A percentile compares a stretch with the other conserved stretches of the same genome.
phyloP scores from a whole-genome alignment of 345 rosid species.

The Brassica incana region DNA sequence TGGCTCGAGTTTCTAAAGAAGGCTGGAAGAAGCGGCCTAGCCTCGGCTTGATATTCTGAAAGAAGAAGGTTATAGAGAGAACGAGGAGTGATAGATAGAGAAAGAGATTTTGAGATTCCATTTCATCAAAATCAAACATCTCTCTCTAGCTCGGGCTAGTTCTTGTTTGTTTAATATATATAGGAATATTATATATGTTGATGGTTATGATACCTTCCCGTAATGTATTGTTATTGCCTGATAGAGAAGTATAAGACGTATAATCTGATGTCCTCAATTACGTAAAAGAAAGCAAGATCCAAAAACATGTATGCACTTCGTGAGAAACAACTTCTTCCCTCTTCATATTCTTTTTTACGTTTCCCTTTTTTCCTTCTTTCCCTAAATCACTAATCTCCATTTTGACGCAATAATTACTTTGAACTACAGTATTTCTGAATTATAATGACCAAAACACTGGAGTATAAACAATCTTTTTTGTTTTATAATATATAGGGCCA shows the following conservation, averaged over 20 bases:
- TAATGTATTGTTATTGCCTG: no score
- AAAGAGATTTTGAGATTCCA: conserved; percentile 32
- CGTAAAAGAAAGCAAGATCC: conserved; percentile 32
- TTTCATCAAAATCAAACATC: conserved; percentile 23
- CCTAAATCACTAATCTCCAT: conserved; percentile 1
- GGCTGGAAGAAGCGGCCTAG: conserved; percentile 26
- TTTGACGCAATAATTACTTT: conserved; percentile 19
- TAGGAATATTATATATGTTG: conserved; percentile 3
- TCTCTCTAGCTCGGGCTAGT: not conserved
- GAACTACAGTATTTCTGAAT: not conserved
- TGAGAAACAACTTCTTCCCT: conserved; percentile 16
- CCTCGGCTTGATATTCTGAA: conserved; percentile 15
- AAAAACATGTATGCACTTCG: conserved; percentile 31
- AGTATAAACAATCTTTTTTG: no score
- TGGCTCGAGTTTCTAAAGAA: conserved; percentile 20
- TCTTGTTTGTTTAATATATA: conserved; percentile 10
- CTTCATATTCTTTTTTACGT: conserved; percentile 18
- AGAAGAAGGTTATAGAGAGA: conserved; percentile 31
- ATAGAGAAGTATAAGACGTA: no score
- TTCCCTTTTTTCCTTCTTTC: not conserved
- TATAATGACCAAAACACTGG: no score
- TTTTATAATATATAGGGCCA: no score
- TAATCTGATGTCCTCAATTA: not conserved
- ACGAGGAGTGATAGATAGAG: conserved; percentile 30
- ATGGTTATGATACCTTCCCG: no score